phyloP scores from a whole-genome alignment of 2,329 filamentous ascomycete species.

The Acrodontium crateriforme region DNA sequence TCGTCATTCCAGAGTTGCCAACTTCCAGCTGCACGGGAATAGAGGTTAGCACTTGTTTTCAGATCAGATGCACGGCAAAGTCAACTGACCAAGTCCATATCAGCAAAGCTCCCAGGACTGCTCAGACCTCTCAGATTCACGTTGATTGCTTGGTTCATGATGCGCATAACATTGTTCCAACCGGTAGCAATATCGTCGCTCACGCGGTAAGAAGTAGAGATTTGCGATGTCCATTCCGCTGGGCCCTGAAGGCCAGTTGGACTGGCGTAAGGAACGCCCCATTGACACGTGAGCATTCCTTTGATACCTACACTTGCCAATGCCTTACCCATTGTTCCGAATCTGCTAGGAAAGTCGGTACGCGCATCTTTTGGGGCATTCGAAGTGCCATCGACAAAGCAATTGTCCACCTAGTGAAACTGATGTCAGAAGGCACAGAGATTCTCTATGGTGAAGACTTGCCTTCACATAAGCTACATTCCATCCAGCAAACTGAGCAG shows the following conservation, averaged over 20 bases:
- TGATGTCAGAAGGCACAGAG: background rate
- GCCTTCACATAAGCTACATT: constrained; percentile 15
- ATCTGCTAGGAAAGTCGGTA: constrained; percentile 16
- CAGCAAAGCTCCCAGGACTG: constrained; percentile 16
- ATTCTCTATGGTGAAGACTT: background rate
- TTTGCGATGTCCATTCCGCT: constrained; percentile 16
- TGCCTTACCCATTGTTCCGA: constrained; percentile 13
- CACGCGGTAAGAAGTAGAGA: constrained; percentile 19
- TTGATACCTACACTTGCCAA: constrained; percentile 17
- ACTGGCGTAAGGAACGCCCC: constrained; percentile 16
- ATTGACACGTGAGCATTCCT: constrained; percentile 17
- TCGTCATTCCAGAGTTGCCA: constrained; percentile 18
- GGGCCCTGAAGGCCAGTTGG: constrained; percentile 16
- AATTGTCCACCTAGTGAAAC: constrained; percentile 15
- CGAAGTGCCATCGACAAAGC: constrained; percentile 13
- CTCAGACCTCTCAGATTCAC: constrained; percentile 15
- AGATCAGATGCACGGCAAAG: too few relatives aligned
- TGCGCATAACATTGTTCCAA: constrained; percentile 18
- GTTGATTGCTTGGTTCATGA: constrained; percentile 18
- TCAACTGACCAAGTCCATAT: constrained; percentile 19
- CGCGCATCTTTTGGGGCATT: constrained; percentile 18
- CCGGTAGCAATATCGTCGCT: constrained; percentile 19
- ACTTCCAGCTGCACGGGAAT: too few relatives aligned
- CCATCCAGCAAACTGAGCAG: constrained; percentile 15
- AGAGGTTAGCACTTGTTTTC: too few relatives aligned